Base-by-base conservation (phyloP, 2,329 filamentous ascomycete genomes). In the Amesomyces nigricolor region DNA sequence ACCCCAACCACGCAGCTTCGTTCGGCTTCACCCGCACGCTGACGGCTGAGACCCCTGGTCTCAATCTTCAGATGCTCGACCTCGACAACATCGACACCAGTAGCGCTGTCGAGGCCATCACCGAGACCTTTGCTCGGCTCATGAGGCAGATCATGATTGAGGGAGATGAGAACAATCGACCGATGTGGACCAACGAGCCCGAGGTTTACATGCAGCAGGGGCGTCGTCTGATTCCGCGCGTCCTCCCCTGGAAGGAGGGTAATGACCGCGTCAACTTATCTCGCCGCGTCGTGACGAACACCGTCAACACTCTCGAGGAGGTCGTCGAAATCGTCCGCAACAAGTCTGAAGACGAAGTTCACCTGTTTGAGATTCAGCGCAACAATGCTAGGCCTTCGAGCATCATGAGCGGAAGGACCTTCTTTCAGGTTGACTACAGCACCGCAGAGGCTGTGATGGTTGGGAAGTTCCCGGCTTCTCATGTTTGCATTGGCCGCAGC, bases 241-340 rank as follows among this genome's bases (percentile, higher is more conserved):
- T 76, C 3, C 16, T 75, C 2, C 72, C 74, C 0, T 72, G 70
- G 62, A 66, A 68, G 40, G 54, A 65, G 1, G 70, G 63, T 5
- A 76, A 75, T 52, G 65, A 72, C 39, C 65, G 71, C 0, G 61
- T 69, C 47, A 76, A 75, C 48, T 67, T 73, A 1, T 51, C 66
- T 2, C 69, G 73, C 7, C 67, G 73, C 6, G 54, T 71, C 1
- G 67, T 76, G 8, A 59, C 66, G 0, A 62, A 58, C 2, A 55
- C 57, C 0, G 47, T 69, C 22, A 71, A 74, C 56, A 72, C 69
- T 0, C 62, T 72, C 4, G 63, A 66, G n/a, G 61, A 63, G 0
- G 50, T 58, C 8, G 63, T 74, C 2, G 62, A 68, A 45, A 47
- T 73, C 35, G 46, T 67, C 1, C 58, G 62, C 0, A 14, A 54